Conservation (phyloP, 2,329 filamentous ascomycete genomes). For the Aspergillus brasiliensis region DNA sequence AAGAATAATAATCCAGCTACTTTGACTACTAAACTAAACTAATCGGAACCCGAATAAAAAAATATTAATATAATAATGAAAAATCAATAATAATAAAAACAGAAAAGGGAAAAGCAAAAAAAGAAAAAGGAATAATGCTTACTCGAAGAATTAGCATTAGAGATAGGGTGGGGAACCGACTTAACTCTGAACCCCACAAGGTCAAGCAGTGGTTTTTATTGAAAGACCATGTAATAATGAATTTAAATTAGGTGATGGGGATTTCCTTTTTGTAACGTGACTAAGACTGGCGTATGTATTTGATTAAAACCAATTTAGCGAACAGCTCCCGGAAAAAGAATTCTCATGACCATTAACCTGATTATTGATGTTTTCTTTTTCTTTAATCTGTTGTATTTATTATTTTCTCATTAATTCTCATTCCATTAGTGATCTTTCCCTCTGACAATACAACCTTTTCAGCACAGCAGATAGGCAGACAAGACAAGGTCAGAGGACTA, state of each 20-base stretch:
- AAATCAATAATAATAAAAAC: slow-evolving; percentile 5
- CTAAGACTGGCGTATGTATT: background rate
- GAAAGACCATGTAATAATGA: slow-evolving; percentile 2
- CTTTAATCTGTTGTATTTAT: background rate
- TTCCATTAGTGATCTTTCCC: too few species aligned
- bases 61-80: slow-evolving; percentile 8
- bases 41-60: slow-evolving; percentile 9
- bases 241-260: background rate
- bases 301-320: background rate
- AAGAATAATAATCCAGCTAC: slow-evolving; percentile 1
- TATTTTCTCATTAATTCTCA: background rate
- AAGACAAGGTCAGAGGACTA: slow-evolving; percentile 4
- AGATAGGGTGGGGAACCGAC: slow-evolving; percentile 20
- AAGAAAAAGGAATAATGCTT: slow-evolving; percentile 10
- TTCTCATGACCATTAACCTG: background rate
- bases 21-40: background rate
- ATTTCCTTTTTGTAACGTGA: slow-evolving; percentile 13
- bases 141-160: slow-evolving; percentile 16
- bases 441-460: too few species aligned
- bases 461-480: too few species aligned
- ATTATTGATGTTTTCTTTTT: background rate
- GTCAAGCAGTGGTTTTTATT: slow-evolving; percentile 16
- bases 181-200: slow-evolving; percentile 24
- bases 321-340: background rate
- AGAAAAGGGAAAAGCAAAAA: slow-evolving; percentile 13